phyloP scores from a whole-genome alignment of 1,139 yeast species.

The Fermentozyma sake region DNA sequence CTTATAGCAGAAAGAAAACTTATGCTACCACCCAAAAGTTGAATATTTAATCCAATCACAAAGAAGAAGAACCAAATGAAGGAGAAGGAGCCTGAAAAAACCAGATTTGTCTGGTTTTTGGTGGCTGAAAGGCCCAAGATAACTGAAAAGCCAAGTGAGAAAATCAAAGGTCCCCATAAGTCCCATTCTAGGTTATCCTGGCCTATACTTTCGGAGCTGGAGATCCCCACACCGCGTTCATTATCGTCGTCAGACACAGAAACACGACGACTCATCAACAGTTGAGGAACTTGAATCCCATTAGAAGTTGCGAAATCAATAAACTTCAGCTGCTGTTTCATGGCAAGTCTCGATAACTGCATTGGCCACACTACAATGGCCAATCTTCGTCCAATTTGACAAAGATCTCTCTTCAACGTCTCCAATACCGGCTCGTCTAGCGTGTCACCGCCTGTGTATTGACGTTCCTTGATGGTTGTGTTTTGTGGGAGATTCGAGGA shows the following conservation, averaged over 20 bases:
- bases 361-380: slow-evolving; percentile 72
- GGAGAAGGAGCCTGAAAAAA: slow-evolving; percentile 50
- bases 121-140: slow-evolving; percentile 44
- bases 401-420: slow-evolving; percentile 65
- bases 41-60: slow-evolving; percentile 64
- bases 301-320: slow-evolving; percentile 40
- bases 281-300: slow-evolving; percentile 42
- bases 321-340: slow-evolving; percentile 39
- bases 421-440: slow-evolving; percentile 75
- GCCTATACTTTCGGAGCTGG: slow-evolving; percentile 9
- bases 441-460: slow-evolving; percentile 80
- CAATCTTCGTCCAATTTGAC: slow-evolving; percentile 60
- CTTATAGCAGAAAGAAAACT: slow-evolving; percentile 76
- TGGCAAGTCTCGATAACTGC: slow-evolving; percentile 41
- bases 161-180: slow-evolving; percentile 83
- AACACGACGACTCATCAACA: slow-evolving; percentile 28
- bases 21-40: slow-evolving; percentile 68
- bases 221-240: slow-evolving; percentile 12
- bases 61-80: slow-evolving; percentile 55
- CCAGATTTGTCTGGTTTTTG: slow-evolving; percentile 31
- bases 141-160: slow-evolving; percentile 62
- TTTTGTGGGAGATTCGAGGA: slow-evolving; percentile 38
- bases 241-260: slow-evolving; percentile 27
- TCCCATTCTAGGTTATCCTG: slow-evolving; percentile 66
- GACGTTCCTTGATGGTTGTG: slow-evolving; percentile 61